Base-by-base conservation (phyloP, 2,329 filamentous ascomycete genomes). In the Beauveria medogensis region DNA sequence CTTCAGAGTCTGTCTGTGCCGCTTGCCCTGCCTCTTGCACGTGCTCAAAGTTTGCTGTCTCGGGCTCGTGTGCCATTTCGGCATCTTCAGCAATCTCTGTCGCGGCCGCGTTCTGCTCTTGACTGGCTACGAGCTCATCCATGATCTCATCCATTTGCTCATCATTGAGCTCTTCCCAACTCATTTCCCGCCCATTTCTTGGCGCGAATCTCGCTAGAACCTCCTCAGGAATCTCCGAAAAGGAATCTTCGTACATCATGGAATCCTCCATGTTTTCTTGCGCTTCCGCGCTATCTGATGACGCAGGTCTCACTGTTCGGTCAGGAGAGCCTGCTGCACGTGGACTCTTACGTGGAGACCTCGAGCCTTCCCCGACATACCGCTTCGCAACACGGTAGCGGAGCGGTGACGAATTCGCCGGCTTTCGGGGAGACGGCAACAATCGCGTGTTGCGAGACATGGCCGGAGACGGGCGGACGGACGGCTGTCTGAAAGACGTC, bases 201-300 rank as follows among this genome's bases (percentile, higher is more conserved):
- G 18, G 67, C 74, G 30, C 68, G 70, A 1, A 77, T 80, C 1
- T 77, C 81, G 74, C 75, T 4, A 84, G 75, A 2, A 83, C 71
- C 4, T 70, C 74, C 18, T 80, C 76, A 0, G 82, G 80, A 18
- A 84, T 81, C 56, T 82, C 80, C 0, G 82, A 84, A 64, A 84
- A 85, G 0, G 81, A 82, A 63, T 84, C 82, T 1, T 83, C 79
- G 50, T 82, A 81, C 30, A 69, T 55, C 44, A 69, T 71, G 2
- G 71, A 68, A 24, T 74, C 71, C 2, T 73, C 24, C 9, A 26
- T 20, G 9, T 34, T 16, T n/a, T 60, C 50, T 10, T 60, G 58
- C 4, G 22, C 30, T 26, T 37, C n/a, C 12, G 43, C 41, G 30
- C 22, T 30, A 9, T 2, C 28, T 18, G 50, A 16, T 18, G 50